Evolutionary conservation across 306 rosid species (phyloP).

Genomic region (Crotalaria pallida): DNA sequence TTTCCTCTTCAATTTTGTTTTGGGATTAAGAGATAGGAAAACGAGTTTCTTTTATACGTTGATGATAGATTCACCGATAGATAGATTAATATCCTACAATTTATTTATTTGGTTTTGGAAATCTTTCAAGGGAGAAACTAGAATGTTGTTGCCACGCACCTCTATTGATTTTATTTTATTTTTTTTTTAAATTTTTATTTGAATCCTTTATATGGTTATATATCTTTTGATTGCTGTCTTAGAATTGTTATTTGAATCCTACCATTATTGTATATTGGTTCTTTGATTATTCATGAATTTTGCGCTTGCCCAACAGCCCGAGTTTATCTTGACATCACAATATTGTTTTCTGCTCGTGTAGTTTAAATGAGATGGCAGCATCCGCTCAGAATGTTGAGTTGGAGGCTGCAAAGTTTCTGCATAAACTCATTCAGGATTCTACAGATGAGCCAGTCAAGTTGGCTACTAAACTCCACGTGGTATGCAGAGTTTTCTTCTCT

Average conservation of each 20-base stretch:
- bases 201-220: not conserved
- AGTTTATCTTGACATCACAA: not conserved
- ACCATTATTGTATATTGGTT: not conserved
- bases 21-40: not conserved
- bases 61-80: not conserved
- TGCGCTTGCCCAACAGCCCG: not conserved
- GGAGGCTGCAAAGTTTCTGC: constrained; percentile 99
- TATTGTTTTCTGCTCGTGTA: constrained; percentile 22
- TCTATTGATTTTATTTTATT: not conserved
- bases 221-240: not conserved
- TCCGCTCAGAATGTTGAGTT: constrained; percentile 87
- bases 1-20: too few species aligned
- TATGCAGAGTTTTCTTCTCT: constrained; percentile 41
- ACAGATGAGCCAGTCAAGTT: constrained; percentile 94
- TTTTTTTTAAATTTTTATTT: too few species aligned
- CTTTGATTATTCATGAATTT: not conserved
- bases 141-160: not conserved
- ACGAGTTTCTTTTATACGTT: not conserved
- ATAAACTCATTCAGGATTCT: constrained; percentile 95
- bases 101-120: not conserved
- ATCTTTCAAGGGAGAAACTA: not conserved
- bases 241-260: not conserved
- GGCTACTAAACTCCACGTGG: constrained; percentile 96
- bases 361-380: constrained; percentile 68
- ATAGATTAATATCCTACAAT: not conserved